Conservation (phyloP, 495 filamentous ascomycete genomes). For the Penicillium lagena region DNA sequence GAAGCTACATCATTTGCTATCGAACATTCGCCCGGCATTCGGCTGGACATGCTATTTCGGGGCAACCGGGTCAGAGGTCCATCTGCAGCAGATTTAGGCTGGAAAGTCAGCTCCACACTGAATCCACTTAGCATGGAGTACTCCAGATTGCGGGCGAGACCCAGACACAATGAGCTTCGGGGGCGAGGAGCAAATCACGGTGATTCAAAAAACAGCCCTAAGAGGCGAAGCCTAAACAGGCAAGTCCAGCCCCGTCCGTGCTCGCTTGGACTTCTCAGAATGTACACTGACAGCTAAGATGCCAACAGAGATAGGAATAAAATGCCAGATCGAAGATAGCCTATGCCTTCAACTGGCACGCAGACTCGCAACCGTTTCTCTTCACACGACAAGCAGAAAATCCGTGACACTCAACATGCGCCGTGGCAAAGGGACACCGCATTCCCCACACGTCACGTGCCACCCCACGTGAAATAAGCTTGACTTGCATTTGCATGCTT, state of each 20-base stretch:
- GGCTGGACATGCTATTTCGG: constrained; percentile 12
- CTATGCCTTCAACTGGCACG: too few species aligned
- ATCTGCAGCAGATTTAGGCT: constrained; percentile 7
- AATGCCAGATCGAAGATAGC: too few species aligned
- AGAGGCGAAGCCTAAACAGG: constrained; percentile 9
- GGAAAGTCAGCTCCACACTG: too few species aligned
- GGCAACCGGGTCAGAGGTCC: not conserved
- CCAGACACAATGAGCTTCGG: not conserved
- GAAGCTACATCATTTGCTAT: constrained; percentile 5
- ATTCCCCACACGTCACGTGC: not conserved
- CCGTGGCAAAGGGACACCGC: not conserved
- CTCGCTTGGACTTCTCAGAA: too few species aligned
- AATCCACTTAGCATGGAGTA: not conserved
- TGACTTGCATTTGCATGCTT: not conserved
- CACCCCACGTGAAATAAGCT: constrained; percentile 4
- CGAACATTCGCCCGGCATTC: not conserved
- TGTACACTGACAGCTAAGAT: too few species aligned
- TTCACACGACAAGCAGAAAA: too few species aligned
- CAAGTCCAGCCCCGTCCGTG: constrained; percentile 13
- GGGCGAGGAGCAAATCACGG: not conserved
- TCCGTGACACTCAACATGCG: too few species aligned
- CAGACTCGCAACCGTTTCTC: too few species aligned
- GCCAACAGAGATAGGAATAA: too few species aligned
- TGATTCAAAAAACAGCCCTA: not conserved
- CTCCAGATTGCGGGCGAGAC: too few species aligned